Evolutionary conservation across 1,284 basidiomycete genomes (phyloP).

Genomic region (Cerioporus squamosus): DNA sequence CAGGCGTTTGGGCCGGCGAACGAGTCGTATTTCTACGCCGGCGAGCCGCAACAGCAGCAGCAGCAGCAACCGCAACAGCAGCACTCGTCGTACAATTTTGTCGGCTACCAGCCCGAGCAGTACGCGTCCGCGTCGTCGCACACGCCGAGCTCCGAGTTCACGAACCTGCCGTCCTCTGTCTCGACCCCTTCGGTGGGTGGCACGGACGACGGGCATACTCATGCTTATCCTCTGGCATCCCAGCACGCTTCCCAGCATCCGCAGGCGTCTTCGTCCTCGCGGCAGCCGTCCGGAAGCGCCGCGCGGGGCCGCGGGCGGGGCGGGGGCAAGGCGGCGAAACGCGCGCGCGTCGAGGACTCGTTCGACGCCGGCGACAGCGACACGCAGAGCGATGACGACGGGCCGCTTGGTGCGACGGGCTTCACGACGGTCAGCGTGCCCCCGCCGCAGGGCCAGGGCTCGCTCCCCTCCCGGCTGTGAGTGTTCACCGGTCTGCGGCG

Average conservation of each 20-base stretch:
- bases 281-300: constrained; percentile 8
- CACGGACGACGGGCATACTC: constrained; percentile 25
- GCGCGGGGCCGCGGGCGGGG: constrained; percentile 10
- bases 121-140: constrained; percentile 17
- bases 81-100: constrained; percentile 27
- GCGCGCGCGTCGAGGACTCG: constrained; percentile 13
- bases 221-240: constrained; percentile 11
- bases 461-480: constrained; percentile 27
- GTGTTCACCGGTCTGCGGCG: constrained; percentile 11
- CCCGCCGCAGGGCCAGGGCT: constrained; percentile 21
- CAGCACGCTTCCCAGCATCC: constrained; percentile 6
- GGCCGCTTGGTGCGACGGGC: constrained; percentile 7
- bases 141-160: constrained; percentile 25
- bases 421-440: constrained; percentile 27
- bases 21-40: constrained; percentile 21
- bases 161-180: constrained; percentile 23
- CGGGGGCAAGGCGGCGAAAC: constrained; percentile 18
- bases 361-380: constrained; percentile 26
- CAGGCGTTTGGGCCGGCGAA: constrained; percentile 11
- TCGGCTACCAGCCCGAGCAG: constrained; percentile 26
- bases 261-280: constrained; percentile 3
- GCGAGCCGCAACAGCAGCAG: not conserved
- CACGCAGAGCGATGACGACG: constrained; percentile 27
- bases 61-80: constrained; percentile 12
- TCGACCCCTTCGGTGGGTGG: constrained; percentile 28